Percentiles rank a stretch among this genome's conserved stretches.
phyloP scores from a whole-genome alignment of 225 moss, liverwort and hornwort species.

The Straminergon stramineum region DNA sequence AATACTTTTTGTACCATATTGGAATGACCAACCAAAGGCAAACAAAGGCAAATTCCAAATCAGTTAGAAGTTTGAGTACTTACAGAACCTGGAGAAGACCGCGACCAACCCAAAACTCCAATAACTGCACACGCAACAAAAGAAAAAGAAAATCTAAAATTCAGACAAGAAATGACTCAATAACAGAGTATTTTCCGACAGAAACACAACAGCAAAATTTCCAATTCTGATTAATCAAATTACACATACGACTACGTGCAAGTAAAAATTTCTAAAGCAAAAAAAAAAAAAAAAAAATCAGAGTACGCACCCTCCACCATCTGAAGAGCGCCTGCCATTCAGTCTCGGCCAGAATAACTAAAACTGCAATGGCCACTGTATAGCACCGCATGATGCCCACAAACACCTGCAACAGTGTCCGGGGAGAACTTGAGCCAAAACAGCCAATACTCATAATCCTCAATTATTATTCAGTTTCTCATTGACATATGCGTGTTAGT shows the following conservation, averaged over 20 bases:
- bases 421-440: neutral
- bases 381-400: constrained; percentile 68
- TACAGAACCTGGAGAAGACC: constrained; percentile 89
- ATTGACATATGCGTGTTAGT: neutral
- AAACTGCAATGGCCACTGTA: constrained; percentile 44
- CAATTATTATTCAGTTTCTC: neutral
- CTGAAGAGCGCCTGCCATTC: constrained; percentile 89
- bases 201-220: neutral
- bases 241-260: neutral
- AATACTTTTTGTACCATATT: neutral
- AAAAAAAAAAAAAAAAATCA: neutral
- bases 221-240: neutral
- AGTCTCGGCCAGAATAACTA: constrained; percentile 74
- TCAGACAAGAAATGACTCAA: neutral
- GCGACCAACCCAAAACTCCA: constrained; percentile 77
- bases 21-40: neutral
- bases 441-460: neutral
- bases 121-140: constrained; percentile 21
- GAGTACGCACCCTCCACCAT: constrained; percentile 59
- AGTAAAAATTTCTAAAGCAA: neutral
- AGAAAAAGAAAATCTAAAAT: neutral
- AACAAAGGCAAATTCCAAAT: neutral
- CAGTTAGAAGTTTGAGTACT: constrained; percentile 1
- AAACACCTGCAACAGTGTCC: constrained; percentile 41
- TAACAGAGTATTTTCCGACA: neutral